phyloP scores from a whole-genome alignment of 2,329 filamentous ascomycete species.

The Colletotrichum paranaense region DNA sequence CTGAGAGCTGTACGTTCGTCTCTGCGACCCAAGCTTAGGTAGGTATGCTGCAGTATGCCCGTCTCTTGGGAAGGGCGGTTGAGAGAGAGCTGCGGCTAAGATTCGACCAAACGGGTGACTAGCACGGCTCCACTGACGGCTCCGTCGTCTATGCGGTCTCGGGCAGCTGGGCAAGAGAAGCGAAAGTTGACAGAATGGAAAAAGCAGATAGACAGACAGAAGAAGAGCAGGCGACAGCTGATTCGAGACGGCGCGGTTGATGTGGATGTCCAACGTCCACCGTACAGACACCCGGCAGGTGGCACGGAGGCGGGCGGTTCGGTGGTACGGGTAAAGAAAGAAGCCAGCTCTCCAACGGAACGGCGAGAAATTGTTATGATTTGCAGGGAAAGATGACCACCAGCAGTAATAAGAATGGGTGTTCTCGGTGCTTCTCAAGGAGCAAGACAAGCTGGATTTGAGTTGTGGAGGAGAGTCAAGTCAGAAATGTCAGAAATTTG shows the following conservation, averaged over 20 bases:
- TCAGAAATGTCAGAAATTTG: neutral
- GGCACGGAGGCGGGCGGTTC: neutral
- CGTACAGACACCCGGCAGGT: neutral
- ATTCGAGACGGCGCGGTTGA: neutral
- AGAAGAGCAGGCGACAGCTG: neutral
- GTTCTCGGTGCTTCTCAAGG: neutral
- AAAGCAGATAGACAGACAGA: neutral
- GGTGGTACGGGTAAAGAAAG: constrained; percentile 7
- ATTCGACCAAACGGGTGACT: constrained; percentile 32
- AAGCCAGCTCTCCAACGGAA: neutral
- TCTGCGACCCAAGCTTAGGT: constrained; percentile 18
- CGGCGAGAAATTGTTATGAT: neutral
- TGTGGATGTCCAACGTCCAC: constrained; percentile 7
- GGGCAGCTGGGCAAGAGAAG: constrained; percentile 10
- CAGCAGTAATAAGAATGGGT: neutral
- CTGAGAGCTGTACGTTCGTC: constrained; percentile 23
- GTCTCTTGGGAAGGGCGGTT: constrained; percentile 31
- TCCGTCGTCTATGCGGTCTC: constrained; percentile 16
- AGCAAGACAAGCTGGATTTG: neutral
- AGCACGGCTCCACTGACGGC: constrained; percentile 27
- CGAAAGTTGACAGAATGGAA: neutral
- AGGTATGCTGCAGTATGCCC: constrained; percentile 18
- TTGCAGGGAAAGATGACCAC: neutral
- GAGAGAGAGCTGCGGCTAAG: constrained; percentile 30
- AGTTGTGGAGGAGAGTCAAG: constrained; percentile 1